Percentiles rank a stretch among this genome's conserved stretches.
Conservation (phyloP, 345 rosid genomes). For the Microcos paniculata region DNA sequence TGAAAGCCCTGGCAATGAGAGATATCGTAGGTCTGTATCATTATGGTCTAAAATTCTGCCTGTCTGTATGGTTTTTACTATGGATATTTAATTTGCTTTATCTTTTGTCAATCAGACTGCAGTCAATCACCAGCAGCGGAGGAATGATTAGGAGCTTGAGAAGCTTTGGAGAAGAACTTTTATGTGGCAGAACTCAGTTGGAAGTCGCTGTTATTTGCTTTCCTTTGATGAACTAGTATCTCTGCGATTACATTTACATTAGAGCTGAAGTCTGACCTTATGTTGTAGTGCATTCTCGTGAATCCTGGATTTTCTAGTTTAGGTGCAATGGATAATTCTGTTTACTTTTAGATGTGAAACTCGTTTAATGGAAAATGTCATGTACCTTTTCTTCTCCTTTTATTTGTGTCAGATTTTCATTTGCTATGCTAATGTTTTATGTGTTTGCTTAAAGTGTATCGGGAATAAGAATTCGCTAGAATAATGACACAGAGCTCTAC, state of each 20-base stretch:
- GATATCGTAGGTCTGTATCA: conserved; percentile 41
- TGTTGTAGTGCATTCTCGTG: background rate
- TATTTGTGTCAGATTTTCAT: too few relatives aligned
- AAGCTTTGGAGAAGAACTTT: background rate
- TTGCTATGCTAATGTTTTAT: too few relatives aligned
- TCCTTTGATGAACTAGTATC: background rate
- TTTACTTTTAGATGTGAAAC: background rate
- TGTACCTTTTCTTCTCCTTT: background rate
- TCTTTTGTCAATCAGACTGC: background rate
- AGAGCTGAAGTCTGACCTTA: background rate
- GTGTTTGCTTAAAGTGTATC: background rate
- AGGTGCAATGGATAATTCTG: background rate
- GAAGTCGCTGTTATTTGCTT: background rate
- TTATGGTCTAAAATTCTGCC: background rate
- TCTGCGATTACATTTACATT: background rate
- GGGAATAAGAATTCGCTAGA: background rate
- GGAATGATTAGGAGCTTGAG: conserved; percentile 4
- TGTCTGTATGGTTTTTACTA: background rate
- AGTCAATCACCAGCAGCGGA: conserved; percentile 14
- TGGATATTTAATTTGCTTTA: background rate
- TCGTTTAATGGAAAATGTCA: background rate
- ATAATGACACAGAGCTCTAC: background rate
- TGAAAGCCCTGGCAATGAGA: conserved; percentile 55
- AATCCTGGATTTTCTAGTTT: conserved; percentile 5
- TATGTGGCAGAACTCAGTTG: background rate